Conservation (phyloP, 1,284 basidiomycete genomes). For the Tylopilus sp. region DNA sequence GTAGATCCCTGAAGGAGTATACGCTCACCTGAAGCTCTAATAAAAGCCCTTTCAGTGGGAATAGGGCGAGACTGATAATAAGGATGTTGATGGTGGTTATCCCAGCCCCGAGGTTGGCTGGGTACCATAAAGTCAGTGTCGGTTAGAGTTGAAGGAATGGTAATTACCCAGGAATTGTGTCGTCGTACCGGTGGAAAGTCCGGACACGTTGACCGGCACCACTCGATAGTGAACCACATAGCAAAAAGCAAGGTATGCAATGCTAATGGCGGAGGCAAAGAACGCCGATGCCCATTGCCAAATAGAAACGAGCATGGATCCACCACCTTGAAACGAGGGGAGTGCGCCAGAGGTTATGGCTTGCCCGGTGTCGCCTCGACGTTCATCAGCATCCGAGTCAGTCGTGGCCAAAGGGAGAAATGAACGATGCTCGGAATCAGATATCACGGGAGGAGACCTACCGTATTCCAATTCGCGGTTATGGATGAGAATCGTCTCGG, state of each 20-base stretch:
- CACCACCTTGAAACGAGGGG: no score
- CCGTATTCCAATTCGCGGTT: neutral
- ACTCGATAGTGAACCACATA: conserved; percentile 15
- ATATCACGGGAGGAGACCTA: neutral
- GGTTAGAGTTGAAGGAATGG: no score
- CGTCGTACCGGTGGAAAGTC: neutral
- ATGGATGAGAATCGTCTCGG: neutral
- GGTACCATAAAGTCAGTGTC: no score
- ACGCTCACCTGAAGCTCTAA: conserved; percentile 8
- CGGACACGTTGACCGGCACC: conserved; percentile 5
- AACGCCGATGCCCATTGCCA: conserved; percentile 5
- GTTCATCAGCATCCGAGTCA: no score
- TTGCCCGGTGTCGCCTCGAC: no score
- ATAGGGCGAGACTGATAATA: conserved; percentile 10
- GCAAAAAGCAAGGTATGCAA: conserved; percentile 13
- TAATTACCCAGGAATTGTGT: no score
- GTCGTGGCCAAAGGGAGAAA: neutral
- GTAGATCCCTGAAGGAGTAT: neutral
- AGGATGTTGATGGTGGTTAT: conserved; percentile 15
- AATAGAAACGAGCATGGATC: neutral
- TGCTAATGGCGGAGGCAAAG: neutral
- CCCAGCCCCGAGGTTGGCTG: conserved; percentile 8
- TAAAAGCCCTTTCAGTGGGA: conserved; percentile 10
- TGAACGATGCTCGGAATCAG: neutral
- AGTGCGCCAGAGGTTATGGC: neutral